These are phyloP conservation scores for Citropsis articulata DNA, from an alignment of 345 rosid species.

Conservation along the genomic window DNA sequence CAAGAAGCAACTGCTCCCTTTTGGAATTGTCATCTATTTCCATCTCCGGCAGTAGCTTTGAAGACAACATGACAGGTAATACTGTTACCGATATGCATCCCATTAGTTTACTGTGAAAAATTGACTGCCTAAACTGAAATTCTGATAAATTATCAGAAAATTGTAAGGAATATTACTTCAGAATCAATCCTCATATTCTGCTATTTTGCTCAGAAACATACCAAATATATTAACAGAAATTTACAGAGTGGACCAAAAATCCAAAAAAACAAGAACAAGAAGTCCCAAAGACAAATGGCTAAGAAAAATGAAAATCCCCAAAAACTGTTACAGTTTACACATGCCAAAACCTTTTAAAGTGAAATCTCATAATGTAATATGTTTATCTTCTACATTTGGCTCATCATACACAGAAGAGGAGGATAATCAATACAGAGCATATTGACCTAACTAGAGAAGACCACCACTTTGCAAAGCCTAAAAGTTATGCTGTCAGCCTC, in stretches of 20 bases:
- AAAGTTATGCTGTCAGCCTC: neutral
- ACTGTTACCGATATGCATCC: constrained; percentile 37
- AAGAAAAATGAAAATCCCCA: neutral
- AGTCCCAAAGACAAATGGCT: neutral
- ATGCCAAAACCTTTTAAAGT: neutral
- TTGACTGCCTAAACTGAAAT: neutral
- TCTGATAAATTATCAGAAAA: neutral
- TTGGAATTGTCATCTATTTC: constrained; percentile 77
- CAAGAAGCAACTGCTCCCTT: constrained; percentile 88
- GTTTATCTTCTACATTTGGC: neutral
- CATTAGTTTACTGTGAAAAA: neutral
- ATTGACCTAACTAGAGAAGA: neutral
- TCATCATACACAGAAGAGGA: neutral
- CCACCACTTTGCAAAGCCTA: neutral
- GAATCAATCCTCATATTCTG: neutral
- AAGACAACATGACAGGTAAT: constrained; percentile 92
- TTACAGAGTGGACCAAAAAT: neutral
- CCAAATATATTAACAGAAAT: neutral
- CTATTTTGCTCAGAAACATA: neutral
- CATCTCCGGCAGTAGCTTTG: constrained; percentile 92
- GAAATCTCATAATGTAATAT: neutral
- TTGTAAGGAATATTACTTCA: neutral
- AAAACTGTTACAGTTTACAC: neutral
- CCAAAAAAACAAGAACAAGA: neutral
- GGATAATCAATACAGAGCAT: neutral